Evolutionary conservation across 805 yeast species (phyloP), one percentile per base, ranked within the genome.

Genomic region (Wickerhamiella brachini): DNA sequence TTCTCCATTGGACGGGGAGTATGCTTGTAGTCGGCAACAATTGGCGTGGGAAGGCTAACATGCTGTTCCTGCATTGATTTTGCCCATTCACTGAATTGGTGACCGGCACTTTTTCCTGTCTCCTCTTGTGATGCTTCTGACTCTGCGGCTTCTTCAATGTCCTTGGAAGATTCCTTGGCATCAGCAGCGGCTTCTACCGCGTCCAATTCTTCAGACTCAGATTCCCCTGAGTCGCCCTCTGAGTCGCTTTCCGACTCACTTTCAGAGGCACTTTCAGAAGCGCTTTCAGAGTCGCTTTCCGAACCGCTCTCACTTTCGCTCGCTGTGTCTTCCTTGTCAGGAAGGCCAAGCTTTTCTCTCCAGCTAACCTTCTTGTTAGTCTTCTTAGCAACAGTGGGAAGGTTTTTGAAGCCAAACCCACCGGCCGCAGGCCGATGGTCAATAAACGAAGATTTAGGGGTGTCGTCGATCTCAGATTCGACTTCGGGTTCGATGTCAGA

Each of bases 31-130:
- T 71, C 71, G 15, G 72, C 63, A 22, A 75, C 64, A 34, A 66
- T 65, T 2, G 85, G 83, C 1, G 70, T 72, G 23, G 65, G 78
- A 15, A 76, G 73, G 23, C 80, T 71, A 1, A 85, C 87, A 57
- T 79, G 85, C 41, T 79, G 68, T 54, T 75, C 71, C 52, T 82
- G 78, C 3, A 81, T 77, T 60, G 84, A 85, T 37, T 74, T 85
- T 0, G 96, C 96, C 97, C 98, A 93, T 18, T 77, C 76, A 66
- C 85, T 85, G 71, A 93, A 93, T 17, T 79, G 76, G 38, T 73
- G 71, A 1, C 86, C 90, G 45, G 68, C 69, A 29, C 72, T 63
- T 42, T 67, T 63, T 34, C 15, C 41, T 6, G 51, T 55, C 72
- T 70, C 69, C 2, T 37, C 65, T 23, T 51, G 55, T 17, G 49